These are phyloP conservation scores for Calonectria naviculata DNA, from an alignment of 2,329 filamentous ascomycete genomes.

Conservation along the genomic window DNA sequence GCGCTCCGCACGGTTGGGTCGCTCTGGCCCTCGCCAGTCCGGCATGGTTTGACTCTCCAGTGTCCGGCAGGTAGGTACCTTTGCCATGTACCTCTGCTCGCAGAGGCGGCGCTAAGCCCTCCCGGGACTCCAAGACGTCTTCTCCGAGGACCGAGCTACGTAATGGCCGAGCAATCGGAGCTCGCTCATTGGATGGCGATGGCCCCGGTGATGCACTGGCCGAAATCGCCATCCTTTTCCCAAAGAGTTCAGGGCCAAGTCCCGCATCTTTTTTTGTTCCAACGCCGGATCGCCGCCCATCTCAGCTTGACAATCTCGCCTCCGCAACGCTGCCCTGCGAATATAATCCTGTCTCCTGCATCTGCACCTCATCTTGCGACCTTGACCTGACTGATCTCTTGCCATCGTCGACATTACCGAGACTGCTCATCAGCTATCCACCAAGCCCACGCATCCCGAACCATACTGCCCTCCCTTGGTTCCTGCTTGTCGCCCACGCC, in stretches of 20 bases:
- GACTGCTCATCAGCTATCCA: background rate
- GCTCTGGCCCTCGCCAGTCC: background rate
- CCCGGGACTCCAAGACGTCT: slow-evolving; percentile 21
- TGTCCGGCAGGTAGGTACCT: background rate
- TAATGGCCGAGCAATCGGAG: slow-evolving; percentile 46
- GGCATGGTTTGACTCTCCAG: background rate
- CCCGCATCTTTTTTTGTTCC: slow-evolving; percentile 44
- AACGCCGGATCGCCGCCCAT: slow-evolving; percentile 34
- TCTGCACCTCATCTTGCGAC: background rate
- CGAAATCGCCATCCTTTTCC: slow-evolving; percentile 43
- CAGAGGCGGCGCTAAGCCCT: background rate
- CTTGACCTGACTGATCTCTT: background rate
- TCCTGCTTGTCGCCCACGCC: background rate
- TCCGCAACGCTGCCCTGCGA: slow-evolving; percentile 22
- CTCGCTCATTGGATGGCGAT: slow-evolving; percentile 30
- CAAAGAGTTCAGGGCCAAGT: slow-evolving; percentile 30
- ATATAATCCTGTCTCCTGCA: slow-evolving; percentile 12
- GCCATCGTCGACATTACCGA: slow-evolving; percentile 2
- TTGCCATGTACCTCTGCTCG: background rate
- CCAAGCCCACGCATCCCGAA: background rate
- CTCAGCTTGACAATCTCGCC: slow-evolving; percentile 32
- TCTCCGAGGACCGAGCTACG: slow-evolving; percentile 44
- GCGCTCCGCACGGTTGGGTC: background rate
- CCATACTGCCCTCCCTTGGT: background rate
- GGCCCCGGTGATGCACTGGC: slow-evolving; percentile 38